phyloP scores from a whole-genome alignment of 805 yeast genomes.

The Cyberlindnera petersonii region DNA sequence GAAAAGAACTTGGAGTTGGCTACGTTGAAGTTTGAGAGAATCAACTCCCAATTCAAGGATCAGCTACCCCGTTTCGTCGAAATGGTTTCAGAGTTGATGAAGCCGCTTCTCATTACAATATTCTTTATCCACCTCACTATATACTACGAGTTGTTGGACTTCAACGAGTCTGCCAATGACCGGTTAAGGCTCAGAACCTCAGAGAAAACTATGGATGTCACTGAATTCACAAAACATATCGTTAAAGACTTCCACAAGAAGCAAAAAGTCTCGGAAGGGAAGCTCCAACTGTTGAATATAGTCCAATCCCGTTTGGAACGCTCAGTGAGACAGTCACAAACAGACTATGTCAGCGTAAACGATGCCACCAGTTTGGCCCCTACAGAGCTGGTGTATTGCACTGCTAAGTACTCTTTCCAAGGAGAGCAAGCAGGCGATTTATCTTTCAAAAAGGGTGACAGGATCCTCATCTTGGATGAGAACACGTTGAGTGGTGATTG shows the following conservation, averaged over 20 bases:
- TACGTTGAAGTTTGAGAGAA: constrained; percentile 34
- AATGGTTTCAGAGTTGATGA: constrained; percentile 31
- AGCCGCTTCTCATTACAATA: constrained; percentile 28
- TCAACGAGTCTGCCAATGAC: constrained; percentile 12
- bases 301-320: constrained; percentile 11
- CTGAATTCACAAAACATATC: constrained; percentile 8
- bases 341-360: neutral
- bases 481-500: constrained; percentile 15
- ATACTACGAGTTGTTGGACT: constrained; percentile 31
- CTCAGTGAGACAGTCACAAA: neutral
- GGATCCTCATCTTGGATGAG: constrained; percentile 34
- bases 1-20: constrained; percentile 30
- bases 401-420: constrained; percentile 38
- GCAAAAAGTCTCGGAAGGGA: neutral
- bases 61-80: constrained; percentile 45
- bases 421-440: constrained; percentile 41
- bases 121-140: constrained; percentile 38
- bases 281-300: constrained; percentile 6
- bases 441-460: constrained; percentile 40
- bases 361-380: constrained; percentile 1
- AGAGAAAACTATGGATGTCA: constrained; percentile 5
- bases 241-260: constrained; percentile 7
- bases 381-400: constrained; percentile 26
- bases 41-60: constrained; percentile 37
- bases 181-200: constrained; percentile 12